A percentile compares a stretch with the other conserved stretches of the same genome.
These are phyloP conservation scores for Coniferiporia weirii DNA, from an alignment of 1,284 basidiomycete species.

Conservation along the genomic window DNA sequence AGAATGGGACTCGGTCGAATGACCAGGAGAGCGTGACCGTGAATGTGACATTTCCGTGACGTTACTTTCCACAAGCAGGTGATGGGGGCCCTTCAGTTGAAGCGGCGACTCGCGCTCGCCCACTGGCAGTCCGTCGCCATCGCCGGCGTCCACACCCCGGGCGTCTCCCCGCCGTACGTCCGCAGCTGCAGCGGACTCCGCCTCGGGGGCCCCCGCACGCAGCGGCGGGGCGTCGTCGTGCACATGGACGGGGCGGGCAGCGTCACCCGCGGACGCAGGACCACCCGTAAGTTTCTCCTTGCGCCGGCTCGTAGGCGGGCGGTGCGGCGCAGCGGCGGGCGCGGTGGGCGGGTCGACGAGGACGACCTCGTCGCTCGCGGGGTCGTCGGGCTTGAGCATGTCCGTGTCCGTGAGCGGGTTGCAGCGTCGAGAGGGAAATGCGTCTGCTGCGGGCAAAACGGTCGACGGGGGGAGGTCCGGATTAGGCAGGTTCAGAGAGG, in stretches of 20 bases:
- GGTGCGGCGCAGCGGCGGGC: neutral
- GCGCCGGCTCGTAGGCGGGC: neutral
- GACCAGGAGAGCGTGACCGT: too few species aligned
- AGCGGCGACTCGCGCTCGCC: neutral
- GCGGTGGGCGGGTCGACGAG: conserved; percentile 1
- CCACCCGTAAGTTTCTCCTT: neutral
- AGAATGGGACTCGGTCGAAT: too few species aligned
- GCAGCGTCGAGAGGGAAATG: too few species aligned
- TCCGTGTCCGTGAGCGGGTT: neutral
- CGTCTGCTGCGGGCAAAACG: neutral
- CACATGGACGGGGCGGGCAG: neutral
- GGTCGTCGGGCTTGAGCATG: neutral
- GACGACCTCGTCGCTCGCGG: neutral
- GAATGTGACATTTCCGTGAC: too few species aligned
- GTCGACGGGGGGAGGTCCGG: neutral
- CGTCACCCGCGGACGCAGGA: neutral
- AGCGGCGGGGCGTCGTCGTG: neutral
- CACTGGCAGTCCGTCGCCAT: neutral
- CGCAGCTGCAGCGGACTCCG: too few species aligned
- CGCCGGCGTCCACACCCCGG: neutral
- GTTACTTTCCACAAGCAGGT: neutral
- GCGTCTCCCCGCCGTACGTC: too few species aligned
- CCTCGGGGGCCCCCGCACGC: too few species aligned
- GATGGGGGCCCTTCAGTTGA: neutral
- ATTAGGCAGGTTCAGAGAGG: conserved; percentile 3